phyloP scores from a whole-genome alignment of 805 yeast genomes.

The Nakazawaea peltata region DNA sequence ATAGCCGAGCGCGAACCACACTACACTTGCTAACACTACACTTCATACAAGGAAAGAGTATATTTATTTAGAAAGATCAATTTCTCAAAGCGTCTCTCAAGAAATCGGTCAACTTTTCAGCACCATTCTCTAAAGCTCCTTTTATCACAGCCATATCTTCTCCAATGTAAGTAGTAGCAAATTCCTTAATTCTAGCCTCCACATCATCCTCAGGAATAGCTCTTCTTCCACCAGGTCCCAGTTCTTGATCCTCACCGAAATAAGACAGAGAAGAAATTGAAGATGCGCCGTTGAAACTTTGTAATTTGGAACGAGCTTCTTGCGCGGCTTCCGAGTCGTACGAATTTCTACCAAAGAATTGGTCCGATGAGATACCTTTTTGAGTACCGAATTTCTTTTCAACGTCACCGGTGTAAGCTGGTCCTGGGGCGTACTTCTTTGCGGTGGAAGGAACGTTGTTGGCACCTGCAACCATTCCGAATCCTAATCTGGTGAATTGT shows the following conservation, averaged over 20 bases:
- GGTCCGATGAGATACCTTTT: slow-evolving; percentile 94
- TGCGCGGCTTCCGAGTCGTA: slow-evolving; percentile 70
- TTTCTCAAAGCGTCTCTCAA: slow-evolving; percentile 74
- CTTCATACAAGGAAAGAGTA: too few species aligned
- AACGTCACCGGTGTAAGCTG: slow-evolving; percentile 67
- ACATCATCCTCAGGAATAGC: slow-evolving; percentile 33
- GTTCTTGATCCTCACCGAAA: slow-evolving; percentile 66
- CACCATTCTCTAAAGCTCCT: slow-evolving; percentile 92
- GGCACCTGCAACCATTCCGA: slow-evolving; percentile 74
- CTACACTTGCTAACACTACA: too few species aligned
- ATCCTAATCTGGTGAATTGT: slow-evolving; percentile 75
- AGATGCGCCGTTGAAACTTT: slow-evolving; percentile 76
- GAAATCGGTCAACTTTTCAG: slow-evolving; percentile 76
- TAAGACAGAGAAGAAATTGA: slow-evolving; percentile 89
- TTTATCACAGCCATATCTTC: slow-evolving; percentile 86
- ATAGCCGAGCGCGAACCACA: too few species aligned
- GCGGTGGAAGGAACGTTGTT: slow-evolving; percentile 30
- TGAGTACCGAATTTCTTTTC: slow-evolving; percentile 76
- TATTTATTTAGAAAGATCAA: too few species aligned
- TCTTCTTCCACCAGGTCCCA: slow-evolving; percentile 17
- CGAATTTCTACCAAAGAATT: slow-evolving; percentile 81
- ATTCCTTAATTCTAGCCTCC: slow-evolving; percentile 44
- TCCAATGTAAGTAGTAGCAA: slow-evolving; percentile 61
- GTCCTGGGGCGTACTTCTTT: slow-evolving; percentile 39
- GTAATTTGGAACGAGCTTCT: slow-evolving; percentile 79